These are phyloP conservation scores for Syncephalastrum sp. DNA, from an alignment of 371 early-diverging fungal genomes.

Conservation along the genomic window DNA sequence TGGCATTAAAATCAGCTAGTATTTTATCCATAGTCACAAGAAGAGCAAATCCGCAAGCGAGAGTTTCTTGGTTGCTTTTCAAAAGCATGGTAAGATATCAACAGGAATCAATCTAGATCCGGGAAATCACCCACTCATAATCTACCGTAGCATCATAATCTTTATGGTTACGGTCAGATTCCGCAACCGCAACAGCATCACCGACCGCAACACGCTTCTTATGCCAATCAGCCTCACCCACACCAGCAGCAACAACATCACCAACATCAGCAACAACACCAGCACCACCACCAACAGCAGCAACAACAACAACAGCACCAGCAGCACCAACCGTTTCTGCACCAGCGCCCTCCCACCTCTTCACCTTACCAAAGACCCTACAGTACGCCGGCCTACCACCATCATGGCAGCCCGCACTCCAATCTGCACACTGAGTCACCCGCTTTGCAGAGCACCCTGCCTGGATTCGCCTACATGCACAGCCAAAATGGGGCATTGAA, in stretches of 20 bases:
- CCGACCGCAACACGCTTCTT: not conserved
- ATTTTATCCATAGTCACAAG: too few species aligned
- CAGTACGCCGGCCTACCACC: slow-evolving; percentile 2
- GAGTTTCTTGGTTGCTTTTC: not conserved
- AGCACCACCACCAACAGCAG: not conserved
- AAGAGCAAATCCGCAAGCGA: too few species aligned
- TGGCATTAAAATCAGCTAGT: too few species aligned
- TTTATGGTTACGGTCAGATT: not conserved
- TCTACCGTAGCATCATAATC: slow-evolving; percentile 6
- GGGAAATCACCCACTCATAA: not conserved
- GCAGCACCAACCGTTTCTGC: not conserved
- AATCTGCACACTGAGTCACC: too few species aligned
- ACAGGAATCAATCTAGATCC: slow-evolving; percentile 1
- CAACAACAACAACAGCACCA: slow-evolving; percentile 4
- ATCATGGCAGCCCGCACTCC: too few species aligned
- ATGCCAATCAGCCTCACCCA: slow-evolving; percentile 1
- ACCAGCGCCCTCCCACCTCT: not conserved
- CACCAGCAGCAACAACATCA: slow-evolving; percentile 1
- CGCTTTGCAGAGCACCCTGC: too few species aligned
- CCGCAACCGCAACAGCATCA: slow-evolving; percentile 3
- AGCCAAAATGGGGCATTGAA: not conserved
- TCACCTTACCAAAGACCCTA: slow-evolving; percentile 4
- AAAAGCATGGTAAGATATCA: not conserved
- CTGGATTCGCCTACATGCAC: slow-evolving; percentile 6
- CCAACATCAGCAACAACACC: not conserved